These are phyloP conservation scores for Clavulina sp. DNA, from an alignment of 768 basidiomycete species.

Conservation along the genomic window DNA sequence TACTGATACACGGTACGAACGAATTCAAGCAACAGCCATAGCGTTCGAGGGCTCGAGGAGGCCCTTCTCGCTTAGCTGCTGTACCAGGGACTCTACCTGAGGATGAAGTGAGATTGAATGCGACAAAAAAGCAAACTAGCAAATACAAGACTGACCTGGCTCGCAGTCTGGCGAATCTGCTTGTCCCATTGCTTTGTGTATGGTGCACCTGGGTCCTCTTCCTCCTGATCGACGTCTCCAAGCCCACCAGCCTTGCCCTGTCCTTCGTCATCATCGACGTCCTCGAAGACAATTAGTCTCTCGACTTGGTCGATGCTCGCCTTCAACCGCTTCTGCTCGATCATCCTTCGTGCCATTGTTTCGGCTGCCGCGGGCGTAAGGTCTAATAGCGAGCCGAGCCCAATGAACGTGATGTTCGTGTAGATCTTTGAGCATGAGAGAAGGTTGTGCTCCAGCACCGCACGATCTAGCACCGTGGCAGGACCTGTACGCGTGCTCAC, in stretches of 20 bases:
- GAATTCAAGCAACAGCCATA: too few relatives aligned
- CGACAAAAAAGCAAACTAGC: background rate
- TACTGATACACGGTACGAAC: too few relatives aligned
- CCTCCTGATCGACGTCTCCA: conserved; percentile 71
- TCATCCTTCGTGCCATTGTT: conserved; percentile 96
- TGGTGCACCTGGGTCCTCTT: conserved; percentile 72
- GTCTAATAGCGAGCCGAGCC: conserved; percentile 79
- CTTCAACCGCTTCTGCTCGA: conserved; percentile 85
- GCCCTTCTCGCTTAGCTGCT: conserved; percentile 55
- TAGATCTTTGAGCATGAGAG: conserved; percentile 94
- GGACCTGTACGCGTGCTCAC: conserved; percentile 75
- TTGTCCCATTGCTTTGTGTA: conserved; percentile 95
- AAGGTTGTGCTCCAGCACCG: conserved; percentile 97
- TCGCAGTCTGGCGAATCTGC: conserved; percentile 75
- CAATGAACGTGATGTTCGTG: conserved; percentile 90
- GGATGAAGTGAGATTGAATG: conserved; percentile 1
- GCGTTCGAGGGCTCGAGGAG: too few relatives aligned
- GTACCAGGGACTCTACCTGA: conserved; percentile 77
- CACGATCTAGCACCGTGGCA: conserved; percentile 87
- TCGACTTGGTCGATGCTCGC: conserved; percentile 95
- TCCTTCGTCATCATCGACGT: conserved; percentile 66
- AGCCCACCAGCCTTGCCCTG: conserved; percentile 90
- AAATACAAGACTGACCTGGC: conserved; percentile 40
- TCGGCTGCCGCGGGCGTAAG: conserved; percentile 86
- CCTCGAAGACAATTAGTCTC: conserved; percentile 85